These are phyloP conservation scores for Mucor indicus DNA, from an alignment of 371 early-diverging fungal genomes.

Conservation along the genomic window DNA sequence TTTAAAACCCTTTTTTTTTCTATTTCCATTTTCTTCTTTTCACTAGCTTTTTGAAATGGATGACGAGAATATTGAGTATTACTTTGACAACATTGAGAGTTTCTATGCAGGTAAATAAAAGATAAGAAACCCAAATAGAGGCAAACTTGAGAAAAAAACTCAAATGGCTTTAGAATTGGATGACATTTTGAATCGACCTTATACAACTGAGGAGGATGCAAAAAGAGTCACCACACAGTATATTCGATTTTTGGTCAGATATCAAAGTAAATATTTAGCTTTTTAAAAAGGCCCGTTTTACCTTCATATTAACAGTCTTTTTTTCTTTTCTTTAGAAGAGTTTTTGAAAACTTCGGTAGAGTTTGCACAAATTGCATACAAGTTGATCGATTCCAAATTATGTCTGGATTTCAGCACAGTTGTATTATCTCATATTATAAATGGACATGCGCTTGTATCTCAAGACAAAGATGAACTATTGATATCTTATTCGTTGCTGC, in stretches of 20 bases:
- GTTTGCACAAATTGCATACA: slow-evolving; percentile 57
- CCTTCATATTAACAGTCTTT: too few species aligned
- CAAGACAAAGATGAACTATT: slow-evolving; percentile 36
- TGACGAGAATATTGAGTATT: slow-evolving; percentile 41
- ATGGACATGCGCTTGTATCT: slow-evolving; percentile 49
- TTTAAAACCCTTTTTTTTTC: neutral
- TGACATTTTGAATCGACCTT: slow-evolving; percentile 43
- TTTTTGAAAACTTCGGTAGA: slow-evolving; percentile 48
- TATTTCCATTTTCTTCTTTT: slow-evolving; percentile 3
- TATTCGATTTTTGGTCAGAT: slow-evolving; percentile 39
- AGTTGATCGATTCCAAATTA: slow-evolving; percentile 62
- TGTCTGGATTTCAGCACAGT: slow-evolving; percentile 59
- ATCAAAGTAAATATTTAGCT: slow-evolving; percentile 23
- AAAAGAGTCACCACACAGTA: slow-evolving; percentile 36
- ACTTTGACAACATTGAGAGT: slow-evolving; percentile 39
- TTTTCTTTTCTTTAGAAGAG: slow-evolving; percentile 36
- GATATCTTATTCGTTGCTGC: slow-evolving; percentile 15
- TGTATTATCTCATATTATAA: slow-evolving; percentile 54
- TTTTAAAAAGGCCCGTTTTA: too few species aligned
- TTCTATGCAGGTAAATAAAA: slow-evolving; percentile 54
- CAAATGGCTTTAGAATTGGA: slow-evolving; percentile 36
- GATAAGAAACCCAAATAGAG: neutral
- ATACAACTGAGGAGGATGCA: slow-evolving; percentile 29
- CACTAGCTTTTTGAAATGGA: slow-evolving; percentile 19
- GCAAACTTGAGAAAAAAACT: neutral